A percentile compares a stretch with the other conserved stretches of the same genome.
Evolutionary conservation across 2,329 filamentous ascomycete species (phyloP).

Genomic region (Exophiala calicioides): DNA sequence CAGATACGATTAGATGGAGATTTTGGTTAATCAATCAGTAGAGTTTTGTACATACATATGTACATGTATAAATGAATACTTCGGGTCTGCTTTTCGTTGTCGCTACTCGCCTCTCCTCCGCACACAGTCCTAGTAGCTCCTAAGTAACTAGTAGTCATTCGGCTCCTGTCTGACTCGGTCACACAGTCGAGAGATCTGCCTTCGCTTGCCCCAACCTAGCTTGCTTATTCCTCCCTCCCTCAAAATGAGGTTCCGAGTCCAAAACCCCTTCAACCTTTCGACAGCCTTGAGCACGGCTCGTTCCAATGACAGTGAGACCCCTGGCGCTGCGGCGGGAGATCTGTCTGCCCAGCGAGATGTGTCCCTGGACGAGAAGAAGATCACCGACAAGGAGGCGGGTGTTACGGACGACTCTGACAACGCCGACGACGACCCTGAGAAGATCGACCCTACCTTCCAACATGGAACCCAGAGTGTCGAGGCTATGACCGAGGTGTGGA

Average conservation of each 20-base stretch:
- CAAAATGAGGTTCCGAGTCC: conserved; percentile 1
- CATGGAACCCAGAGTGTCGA: conserved; percentile 44
- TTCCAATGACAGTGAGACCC: not conserved
- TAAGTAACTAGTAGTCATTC: too few relatives aligned
- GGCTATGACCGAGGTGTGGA: conserved; percentile 45
- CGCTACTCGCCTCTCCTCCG: too few relatives aligned
- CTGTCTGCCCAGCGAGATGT: not conserved
- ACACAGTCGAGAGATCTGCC: too few relatives aligned
- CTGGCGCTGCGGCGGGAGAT: not conserved
- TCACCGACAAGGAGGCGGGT: not conserved
- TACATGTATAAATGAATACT: too few relatives aligned
- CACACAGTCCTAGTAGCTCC: too few relatives aligned
- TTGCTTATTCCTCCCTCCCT: not conserved
- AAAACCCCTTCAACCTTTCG: not conserved
- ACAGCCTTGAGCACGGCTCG: not conserved
- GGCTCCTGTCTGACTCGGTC: too few relatives aligned
- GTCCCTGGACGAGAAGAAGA: not conserved
- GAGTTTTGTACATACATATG: too few relatives aligned
- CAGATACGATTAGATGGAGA: too few relatives aligned
- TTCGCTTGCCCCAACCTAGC: too few relatives aligned
- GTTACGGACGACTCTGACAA: not conserved
- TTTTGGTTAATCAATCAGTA: too few relatives aligned
- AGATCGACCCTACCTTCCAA: conserved; percentile 6
- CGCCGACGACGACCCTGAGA: not conserved
- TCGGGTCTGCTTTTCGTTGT: too few relatives aligned